Conservation (phyloP, 495 filamentous ascomycete species). For the Aspergillus nidulans region DNA sequence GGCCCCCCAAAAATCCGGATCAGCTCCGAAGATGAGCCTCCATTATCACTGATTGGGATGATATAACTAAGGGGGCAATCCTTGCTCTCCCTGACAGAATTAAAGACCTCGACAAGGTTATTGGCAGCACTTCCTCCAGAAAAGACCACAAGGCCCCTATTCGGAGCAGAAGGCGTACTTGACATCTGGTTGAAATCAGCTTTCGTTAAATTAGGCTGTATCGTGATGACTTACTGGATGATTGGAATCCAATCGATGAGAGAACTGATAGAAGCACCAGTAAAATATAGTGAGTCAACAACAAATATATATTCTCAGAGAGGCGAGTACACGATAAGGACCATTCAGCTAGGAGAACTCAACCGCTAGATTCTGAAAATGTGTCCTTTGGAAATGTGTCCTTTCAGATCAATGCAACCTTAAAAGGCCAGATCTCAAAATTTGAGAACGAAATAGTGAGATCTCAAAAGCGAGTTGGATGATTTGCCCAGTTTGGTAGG, state of each 20-base stretch:
- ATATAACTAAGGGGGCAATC: constrained; percentile 71
- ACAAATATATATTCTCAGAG: background rate
- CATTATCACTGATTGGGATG: constrained; percentile 94
- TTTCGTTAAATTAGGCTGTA: background rate
- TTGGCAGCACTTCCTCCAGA: constrained; percentile 91
- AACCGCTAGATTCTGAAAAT: background rate
- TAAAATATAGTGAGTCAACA: background rate
- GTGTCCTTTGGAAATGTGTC: too few relatives aligned
- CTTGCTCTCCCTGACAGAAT: constrained; percentile 64
- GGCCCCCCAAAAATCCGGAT: constrained; percentile 92
- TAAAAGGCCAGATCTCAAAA: background rate
- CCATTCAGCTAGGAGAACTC: background rate
- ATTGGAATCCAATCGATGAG: too few relatives aligned
- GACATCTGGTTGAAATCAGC: constrained; percentile 4
- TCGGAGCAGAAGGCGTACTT: constrained; percentile 17
- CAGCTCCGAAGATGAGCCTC: constrained; percentile 84
- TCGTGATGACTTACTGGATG: background rate
- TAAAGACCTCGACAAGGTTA: constrained; percentile 88
- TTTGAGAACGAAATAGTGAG: background rate
- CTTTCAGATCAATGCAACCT: background rate
- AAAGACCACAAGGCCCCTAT: constrained; percentile 71
- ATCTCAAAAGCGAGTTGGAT: background rate
- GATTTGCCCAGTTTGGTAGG: background rate
- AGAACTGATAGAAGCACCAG: background rate
- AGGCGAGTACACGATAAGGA: background rate